Percentiles rank a stretch among this genome's conserved stretches.
Evolutionary conservation across 2,329 filamentous ascomycete species (phyloP).

Genomic region (Cordyceps javanica): DNA sequence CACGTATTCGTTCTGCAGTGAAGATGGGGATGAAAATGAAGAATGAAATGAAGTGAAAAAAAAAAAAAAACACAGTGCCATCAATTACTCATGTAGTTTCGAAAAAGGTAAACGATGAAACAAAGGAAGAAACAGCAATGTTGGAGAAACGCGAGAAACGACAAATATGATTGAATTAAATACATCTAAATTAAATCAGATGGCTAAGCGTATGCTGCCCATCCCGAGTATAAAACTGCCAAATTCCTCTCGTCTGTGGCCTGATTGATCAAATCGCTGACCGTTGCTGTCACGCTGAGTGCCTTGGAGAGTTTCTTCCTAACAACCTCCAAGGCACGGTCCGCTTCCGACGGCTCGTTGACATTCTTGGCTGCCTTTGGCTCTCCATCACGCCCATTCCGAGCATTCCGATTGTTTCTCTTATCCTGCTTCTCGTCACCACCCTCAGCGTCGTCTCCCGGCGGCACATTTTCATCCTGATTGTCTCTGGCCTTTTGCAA

Average conservation of each 20-base stretch:
- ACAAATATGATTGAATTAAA: no score
- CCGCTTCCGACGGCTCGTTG: slow-evolving; percentile 68
- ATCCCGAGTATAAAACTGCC: slow-evolving; percentile 74
- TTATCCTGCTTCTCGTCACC: slow-evolving; percentile 25
- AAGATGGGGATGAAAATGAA: no score
- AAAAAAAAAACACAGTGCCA: no score
- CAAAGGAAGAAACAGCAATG: no score
- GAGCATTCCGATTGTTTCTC: slow-evolving; percentile 37
- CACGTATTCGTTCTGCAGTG: background rate
- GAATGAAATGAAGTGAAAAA: no score
- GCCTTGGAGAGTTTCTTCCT: slow-evolving; percentile 94
- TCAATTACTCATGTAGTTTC: no score
- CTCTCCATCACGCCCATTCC: slow-evolving; percentile 31
- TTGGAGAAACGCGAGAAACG: no score
- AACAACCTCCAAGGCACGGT: slow-evolving; percentile 85
- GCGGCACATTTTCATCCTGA: slow-evolving; percentile 31
- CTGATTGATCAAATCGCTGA: slow-evolving; percentile 95
- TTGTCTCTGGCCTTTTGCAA: slow-evolving; percentile 56
- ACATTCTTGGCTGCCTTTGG: slow-evolving; percentile 28
- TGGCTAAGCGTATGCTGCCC: slow-evolving; percentile 42
- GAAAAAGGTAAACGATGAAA: no score
- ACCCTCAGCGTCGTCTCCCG: slow-evolving; percentile 30
- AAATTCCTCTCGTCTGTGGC: slow-evolving; percentile 90
- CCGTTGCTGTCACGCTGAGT: slow-evolving; percentile 87
- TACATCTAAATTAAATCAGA: no score